A percentile compares a stretch with the other conserved stretches of the same genome.
phyloP scores from a whole-genome alignment of 2,329 filamentous ascomycete species.

The Neopestalotiopsis sp. region DNA sequence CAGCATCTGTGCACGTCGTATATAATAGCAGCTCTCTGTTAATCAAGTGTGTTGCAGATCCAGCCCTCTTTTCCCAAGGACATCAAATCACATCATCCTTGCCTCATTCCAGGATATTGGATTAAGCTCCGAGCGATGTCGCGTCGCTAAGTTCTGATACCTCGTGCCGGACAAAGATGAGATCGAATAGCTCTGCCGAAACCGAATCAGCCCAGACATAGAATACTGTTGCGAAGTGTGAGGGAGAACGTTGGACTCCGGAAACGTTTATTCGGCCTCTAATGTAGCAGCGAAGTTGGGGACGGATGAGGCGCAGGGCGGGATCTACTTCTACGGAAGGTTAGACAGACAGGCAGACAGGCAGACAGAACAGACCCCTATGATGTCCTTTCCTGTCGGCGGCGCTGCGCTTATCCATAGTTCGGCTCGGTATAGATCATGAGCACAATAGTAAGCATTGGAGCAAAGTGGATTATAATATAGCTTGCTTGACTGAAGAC shows the following conservation, averaged over 20 bases:
- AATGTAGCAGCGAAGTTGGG: background rate
- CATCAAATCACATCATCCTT: background rate
- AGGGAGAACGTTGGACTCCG: background rate
- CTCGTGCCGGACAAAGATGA: background rate
- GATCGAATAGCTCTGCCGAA: background rate
- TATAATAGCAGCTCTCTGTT: background rate
- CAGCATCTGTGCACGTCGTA: background rate
- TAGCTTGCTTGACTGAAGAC: background rate
- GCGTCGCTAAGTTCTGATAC: conserved; percentile 4
- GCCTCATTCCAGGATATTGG: background rate
- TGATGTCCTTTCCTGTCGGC: too few relatives aligned
- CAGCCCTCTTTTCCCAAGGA: background rate
- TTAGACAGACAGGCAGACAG: too few relatives aligned
- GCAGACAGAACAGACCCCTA: too few relatives aligned
- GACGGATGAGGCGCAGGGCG: background rate
- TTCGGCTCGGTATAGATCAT: background rate
- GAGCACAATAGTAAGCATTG: background rate
- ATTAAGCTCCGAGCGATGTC: background rate
- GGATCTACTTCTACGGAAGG: background rate
- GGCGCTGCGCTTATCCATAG: background rate
- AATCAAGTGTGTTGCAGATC: background rate
- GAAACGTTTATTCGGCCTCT: background rate
- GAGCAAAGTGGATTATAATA: background rate
- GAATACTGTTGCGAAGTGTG: background rate
- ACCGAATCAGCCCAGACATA: background rate